Evolutionary conservation across 192 early-diverging fungal species (phyloP).

Genomic region (Podila verticillata): DNA sequence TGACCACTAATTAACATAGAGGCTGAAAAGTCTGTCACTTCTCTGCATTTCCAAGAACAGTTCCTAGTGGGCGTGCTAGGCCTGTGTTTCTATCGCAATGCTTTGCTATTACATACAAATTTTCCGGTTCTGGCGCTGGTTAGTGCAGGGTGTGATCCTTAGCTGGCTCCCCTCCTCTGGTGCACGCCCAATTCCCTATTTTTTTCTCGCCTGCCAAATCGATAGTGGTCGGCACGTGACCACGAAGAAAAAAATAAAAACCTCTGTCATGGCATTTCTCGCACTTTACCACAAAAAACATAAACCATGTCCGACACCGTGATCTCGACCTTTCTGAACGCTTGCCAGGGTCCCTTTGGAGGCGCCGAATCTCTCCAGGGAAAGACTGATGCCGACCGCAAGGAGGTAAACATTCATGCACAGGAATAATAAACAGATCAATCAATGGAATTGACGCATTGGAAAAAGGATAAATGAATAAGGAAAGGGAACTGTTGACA

Average conservation of each 20-base stretch:
- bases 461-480: neutral
- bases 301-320: slow-evolving; percentile 38
- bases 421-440: neutral
- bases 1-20: no score
- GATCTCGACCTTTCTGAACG: slow-evolving; percentile 32
- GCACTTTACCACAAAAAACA: neutral
- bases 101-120: no score
- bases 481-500: neutral
- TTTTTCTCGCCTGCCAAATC: neutral
- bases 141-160: no score
- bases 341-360: slow-evolving; percentile 36
- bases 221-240: neutral
- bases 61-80: no score
- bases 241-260: no score
- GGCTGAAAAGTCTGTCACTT: no score
- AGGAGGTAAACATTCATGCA: slow-evolving; percentile 27
- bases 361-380: slow-evolving; percentile 27
- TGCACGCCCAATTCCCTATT: neutral
- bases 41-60: no score
- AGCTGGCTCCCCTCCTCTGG: no score
- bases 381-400: slow-evolving; percentile 28
- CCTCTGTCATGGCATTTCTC: no score
- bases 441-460: neutral
- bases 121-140: no score
- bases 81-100: no score